These are phyloP conservation scores for Euphorbia peplus DNA, from an alignment of 345 rosid species.

Conservation along the genomic window DNA sequence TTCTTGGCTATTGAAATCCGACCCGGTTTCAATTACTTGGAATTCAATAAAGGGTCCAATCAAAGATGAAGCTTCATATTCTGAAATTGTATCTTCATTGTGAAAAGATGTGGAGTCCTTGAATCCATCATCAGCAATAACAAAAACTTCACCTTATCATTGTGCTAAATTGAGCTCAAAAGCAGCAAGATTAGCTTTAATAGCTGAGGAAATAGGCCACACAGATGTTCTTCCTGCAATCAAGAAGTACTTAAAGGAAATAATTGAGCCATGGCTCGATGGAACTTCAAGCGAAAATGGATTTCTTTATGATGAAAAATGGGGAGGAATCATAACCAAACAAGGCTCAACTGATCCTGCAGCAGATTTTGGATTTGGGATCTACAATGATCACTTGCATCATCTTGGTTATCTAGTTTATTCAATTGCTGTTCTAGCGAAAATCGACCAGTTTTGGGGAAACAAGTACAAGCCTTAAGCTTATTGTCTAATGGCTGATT, in stretches of 20 bases:
- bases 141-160: conserved; percentile 62
- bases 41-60: conserved; percentile 71
- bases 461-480: conserved; percentile 75
- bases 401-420: conserved; percentile 89
- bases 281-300: conserved; percentile 73
- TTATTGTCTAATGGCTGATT: conserved; percentile 78
- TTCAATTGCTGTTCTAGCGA: conserved; percentile 78
- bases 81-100: conserved; percentile 63
- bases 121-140: conserved; percentile 35
- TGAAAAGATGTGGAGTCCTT: conserved; percentile 64
- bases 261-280: conserved; percentile 84
- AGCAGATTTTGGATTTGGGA: conserved; percentile 84
- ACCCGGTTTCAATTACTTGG: conserved; percentile 77
- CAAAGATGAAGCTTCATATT: conserved; percentile 33
- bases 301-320: conserved; percentile 67
- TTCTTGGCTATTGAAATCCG: conserved; percentile 65
- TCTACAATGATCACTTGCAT: conserved; percentile 75
- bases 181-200: conserved; percentile 85
- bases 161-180: conserved; percentile 78
- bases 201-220: conserved; percentile 72
- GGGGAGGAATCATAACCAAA: conserved; percentile 86
- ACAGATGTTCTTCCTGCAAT: conserved; percentile 65
- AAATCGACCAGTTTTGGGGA: conserved; percentile 85
- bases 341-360: conserved; percentile 60
- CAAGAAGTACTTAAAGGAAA: conserved; percentile 59